These are phyloP conservation scores for Arachis hypogaea DNA, from an alignment of 306 rosid genomes.

Conservation along the genomic window DNA sequence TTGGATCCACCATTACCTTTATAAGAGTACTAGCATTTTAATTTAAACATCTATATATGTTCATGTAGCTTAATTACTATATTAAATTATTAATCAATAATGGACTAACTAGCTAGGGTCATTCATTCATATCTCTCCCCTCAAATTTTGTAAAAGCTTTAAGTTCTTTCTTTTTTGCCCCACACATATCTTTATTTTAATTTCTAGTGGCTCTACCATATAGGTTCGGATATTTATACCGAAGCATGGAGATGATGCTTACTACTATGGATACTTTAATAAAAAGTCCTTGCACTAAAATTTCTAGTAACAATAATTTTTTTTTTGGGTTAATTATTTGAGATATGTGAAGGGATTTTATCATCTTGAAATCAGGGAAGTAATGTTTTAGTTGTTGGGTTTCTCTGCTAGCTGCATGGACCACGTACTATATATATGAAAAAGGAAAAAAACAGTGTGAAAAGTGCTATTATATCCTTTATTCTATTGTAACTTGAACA, in stretches of 20 bases:
- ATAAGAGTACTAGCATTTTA: neutral
- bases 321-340: neutral
- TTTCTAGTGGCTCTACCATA: conserved; percentile 40
- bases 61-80: conserved; percentile 27
- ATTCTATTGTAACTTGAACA: conserved; percentile 17
- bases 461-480: neutral
- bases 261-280: conserved; percentile 23
- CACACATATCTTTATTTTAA: conserved; percentile 39
- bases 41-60: neutral
- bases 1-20: conserved; percentile 73
- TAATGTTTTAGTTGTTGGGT: conserved; percentile 31
- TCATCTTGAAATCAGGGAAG: conserved; percentile 43
- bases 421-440: conserved; percentile 14
- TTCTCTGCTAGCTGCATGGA: conserved; percentile 40
- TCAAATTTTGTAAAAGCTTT: conserved; percentile 44
- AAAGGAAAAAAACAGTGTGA: conserved; percentile 5
- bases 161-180: conserved; percentile 36
- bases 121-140: conserved; percentile 8
- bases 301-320: neutral
- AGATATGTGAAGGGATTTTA: conserved; percentile 32
- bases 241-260: neutral
- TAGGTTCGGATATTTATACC: conserved; percentile 30
- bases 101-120: conserved; percentile 28
- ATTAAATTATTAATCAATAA: neutral
- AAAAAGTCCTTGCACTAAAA: conserved; percentile 17